Percentiles rank a stretch among this genome's conserved stretches.
Conservation (phyloP, 257 asterid species). For the Nicotiana paniculata region DNA sequence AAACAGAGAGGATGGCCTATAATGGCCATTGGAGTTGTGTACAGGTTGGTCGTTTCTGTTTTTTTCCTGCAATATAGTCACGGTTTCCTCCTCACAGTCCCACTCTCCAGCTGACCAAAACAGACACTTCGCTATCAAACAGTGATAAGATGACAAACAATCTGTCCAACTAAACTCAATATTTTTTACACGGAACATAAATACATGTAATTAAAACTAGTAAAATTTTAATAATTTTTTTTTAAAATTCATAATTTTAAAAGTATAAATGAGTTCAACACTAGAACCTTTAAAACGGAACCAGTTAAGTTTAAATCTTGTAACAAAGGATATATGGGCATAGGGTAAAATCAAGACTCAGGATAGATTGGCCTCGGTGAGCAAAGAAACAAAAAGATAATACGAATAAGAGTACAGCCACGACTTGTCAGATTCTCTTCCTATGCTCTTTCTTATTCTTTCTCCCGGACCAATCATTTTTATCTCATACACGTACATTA, state of each 20-base stretch:
- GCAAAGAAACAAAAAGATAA: constrained; percentile 22
- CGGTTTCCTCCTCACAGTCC: neutral
- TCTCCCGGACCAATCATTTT: constrained; percentile 15
- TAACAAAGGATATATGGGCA: neutral
- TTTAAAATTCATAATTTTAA: neutral
- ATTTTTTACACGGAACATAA: neutral
- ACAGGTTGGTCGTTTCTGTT: neutral
- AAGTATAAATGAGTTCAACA: neutral
- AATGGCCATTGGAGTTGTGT: neutral
- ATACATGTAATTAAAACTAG: neutral
- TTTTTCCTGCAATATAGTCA: constrained; percentile 4
- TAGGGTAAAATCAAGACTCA: neutral
- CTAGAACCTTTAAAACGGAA: neutral
- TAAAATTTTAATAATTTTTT: neutral
- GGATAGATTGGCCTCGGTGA: constrained; percentile 5
- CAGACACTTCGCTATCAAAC: constrained; percentile 19
- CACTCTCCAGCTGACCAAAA: constrained; percentile 21
- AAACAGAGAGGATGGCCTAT: neutral
- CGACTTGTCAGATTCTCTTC: constrained; percentile 33
- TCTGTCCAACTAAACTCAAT: neutral
- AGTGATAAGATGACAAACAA: constrained; percentile 22
- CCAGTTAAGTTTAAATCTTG: neutral
- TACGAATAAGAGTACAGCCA: constrained; percentile 20
- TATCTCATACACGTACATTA: neutral
- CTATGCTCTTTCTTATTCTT: constrained; percentile 9